A percentile compares a stretch with the other conserved stretches of the same genome.
phyloP scores from a whole-genome alignment of 441 rosid genomes.

The Pelargonium citronellum region DNA sequence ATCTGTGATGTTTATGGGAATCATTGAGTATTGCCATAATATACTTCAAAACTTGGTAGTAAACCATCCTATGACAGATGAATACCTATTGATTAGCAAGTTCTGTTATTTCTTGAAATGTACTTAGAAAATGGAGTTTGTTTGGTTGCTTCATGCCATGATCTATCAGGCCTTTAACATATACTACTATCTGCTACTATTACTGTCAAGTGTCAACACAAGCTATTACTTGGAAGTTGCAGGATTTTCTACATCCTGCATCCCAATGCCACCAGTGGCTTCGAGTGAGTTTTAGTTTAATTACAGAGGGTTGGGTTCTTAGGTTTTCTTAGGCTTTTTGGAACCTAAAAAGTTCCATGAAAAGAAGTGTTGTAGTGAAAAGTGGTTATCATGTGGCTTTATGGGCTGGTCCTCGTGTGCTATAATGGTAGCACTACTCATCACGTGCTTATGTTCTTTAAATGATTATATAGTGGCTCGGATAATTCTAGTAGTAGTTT shows the following conservation, averaged over 20 bases:
- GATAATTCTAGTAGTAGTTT: not conserved
- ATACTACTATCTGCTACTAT: too few relatives aligned
- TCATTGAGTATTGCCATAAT: not conserved
- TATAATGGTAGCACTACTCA: not conserved
- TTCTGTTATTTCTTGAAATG: not conserved
- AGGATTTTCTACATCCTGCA: too few relatives aligned
- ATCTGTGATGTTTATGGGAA: not conserved
- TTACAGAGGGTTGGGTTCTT: not conserved
- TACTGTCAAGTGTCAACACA: too few relatives aligned
- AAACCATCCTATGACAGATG: not conserved
- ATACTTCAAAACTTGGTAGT: not conserved
- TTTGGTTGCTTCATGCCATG: too few relatives aligned
- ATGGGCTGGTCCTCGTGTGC: not conserved
- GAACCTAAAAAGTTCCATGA: not conserved
- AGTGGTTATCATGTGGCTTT: not conserved
- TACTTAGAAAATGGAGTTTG: too few relatives aligned
- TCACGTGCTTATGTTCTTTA: not conserved
- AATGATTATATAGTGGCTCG: not conserved
- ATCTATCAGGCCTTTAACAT: too few relatives aligned
- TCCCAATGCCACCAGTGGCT: too few relatives aligned
- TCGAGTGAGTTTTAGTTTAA: too few relatives aligned
- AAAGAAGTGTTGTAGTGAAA: not conserved
- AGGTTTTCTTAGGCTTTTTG: not conserved
- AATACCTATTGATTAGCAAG: not conserved
- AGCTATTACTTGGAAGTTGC: too few relatives aligned